phyloP scores from a whole-genome alignment of 352 stramenopile genomes.

The Globisporangium carolinianum region DNA sequence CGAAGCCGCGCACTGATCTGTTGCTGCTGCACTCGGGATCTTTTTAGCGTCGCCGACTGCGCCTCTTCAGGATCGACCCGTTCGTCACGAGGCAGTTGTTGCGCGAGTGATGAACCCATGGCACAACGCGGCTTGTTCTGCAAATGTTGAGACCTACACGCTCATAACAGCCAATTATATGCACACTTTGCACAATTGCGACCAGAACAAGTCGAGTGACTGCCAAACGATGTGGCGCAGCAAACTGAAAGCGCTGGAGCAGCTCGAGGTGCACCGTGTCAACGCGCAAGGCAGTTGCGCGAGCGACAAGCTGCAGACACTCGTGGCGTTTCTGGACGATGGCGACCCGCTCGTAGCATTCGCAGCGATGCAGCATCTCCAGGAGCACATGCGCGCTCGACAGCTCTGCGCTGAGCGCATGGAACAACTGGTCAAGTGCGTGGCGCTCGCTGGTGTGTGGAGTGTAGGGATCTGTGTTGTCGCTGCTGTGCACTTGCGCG shows the following conservation, averaged over 20 bases:
- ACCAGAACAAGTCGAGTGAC: too few relatives aligned
- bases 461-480: neutral
- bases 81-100: too few relatives aligned
- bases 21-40: too few relatives aligned
- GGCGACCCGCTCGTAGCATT: slow-evolving; percentile 37
- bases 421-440: slow-evolving; percentile 8
- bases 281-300: neutral
- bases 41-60: neutral
- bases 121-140: neutral
- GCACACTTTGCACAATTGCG: too few relatives aligned
- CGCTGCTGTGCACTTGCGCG: neutral
- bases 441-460: neutral
- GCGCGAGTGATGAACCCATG: too few relatives aligned
- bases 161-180: too few relatives aligned
- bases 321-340: slow-evolving; percentile 13
- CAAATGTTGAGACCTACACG: neutral
- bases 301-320: too few relatives aligned
- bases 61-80: slow-evolving; percentile 5
- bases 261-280: neutral
- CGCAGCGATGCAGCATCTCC: slow-evolving; percentile 20
- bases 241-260: neutral
- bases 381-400: neutral
- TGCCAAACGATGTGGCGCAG: too few relatives aligned
- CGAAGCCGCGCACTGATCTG: too few relatives aligned
- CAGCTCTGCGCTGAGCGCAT: neutral